Evolutionary conservation across 306 rosid species (phyloP).

Genomic region (Corylus heterophylla): DNA sequence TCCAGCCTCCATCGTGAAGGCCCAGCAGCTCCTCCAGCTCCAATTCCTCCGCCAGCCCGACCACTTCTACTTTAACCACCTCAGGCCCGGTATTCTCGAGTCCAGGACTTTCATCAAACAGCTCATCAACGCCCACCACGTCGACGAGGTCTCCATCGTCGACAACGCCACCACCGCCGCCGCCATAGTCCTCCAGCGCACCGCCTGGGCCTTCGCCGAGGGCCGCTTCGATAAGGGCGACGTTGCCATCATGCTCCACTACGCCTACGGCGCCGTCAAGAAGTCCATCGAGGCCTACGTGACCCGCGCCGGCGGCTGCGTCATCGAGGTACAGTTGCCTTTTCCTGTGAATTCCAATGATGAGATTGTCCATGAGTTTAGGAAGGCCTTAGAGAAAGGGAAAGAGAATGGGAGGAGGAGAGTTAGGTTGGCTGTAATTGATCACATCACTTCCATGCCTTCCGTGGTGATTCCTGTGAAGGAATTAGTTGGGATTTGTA

Average conservation of each 20-base stretch:
- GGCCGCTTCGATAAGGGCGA: constrained; percentile 66
- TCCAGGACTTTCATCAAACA: constrained; percentile 63
- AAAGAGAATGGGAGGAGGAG: constrained; percentile 68
- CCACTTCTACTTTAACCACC: constrained; percentile 72
- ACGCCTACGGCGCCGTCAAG: constrained; percentile 86
- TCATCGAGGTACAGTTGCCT: constrained; percentile 81
- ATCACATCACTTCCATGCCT: constrained; percentile 96
- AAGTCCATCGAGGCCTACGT: constrained; percentile 92
- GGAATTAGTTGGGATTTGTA: constrained; percentile 80
- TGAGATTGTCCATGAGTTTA: constrained; percentile 69
- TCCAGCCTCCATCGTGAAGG: constrained; percentile 62
- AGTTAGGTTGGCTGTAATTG: constrained; percentile 88
- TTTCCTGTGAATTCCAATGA: constrained; percentile 76
- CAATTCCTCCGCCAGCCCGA: constrained; percentile 78
- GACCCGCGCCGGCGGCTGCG: constrained; percentile 79
- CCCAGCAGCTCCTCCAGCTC: constrained; percentile 63
- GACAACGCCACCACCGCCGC: constrained; percentile 99
- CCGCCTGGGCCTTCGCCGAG: constrained; percentile 77
- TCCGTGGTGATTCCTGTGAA: constrained; percentile 79
- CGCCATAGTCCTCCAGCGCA: constrained; percentile 81
- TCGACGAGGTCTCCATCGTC: constrained; percentile 84
- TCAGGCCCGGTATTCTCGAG: constrained; percentile 48
- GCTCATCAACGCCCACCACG: constrained; percentile 67
- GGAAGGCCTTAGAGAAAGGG: constrained; percentile 70
- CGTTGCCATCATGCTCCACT: constrained; percentile 85